These are phyloP conservation scores for thale cress (Arabidopsis thaliana) DNA, from an alignment of 345 rosid species.

Conservation along the genomic window TAIR10.1 NC_003071.7:14012001-14012500, in stretches of 20 bases:
- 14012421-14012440: not conserved
- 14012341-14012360: not conserved
- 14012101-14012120: slow-evolving; percentile 13
- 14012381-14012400: not conserved
- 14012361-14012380: not conserved
- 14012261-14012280: not conserved
- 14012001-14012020: not conserved
- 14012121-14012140: not conserved
- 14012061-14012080: slow-evolving; percentile 1
- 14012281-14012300: not conserved
- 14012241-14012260: not conserved
- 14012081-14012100: not conserved
- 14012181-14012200: not conserved
- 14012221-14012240: not conserved
- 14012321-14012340: not conserved
- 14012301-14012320: not conserved
- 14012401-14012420: not conserved
- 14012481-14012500: not conserved
- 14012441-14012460: too few species aligned
- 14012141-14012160: not conserved
- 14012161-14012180: not conserved
- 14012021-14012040: not conserved
- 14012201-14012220: not conserved
- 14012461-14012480: not conserved
- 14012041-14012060: not conserved